Percentiles rank a stretch among this genome's conserved stretches.
These are phyloP conservation scores for Agrostemma githago DNA, from an alignment of 148 eudicot genomes.

Conservation along the genomic window DNA sequence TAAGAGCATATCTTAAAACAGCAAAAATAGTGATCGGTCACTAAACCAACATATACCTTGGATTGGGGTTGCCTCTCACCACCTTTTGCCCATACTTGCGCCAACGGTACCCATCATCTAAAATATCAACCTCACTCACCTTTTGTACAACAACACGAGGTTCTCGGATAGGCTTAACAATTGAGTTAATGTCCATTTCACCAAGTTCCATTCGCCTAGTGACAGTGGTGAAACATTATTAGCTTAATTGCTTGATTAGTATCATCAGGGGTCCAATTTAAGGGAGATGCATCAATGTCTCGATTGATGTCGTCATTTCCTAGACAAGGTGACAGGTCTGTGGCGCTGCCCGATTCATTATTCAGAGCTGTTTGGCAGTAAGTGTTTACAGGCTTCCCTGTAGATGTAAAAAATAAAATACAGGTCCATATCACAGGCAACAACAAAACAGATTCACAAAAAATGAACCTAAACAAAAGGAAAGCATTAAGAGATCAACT, in stretches of 20 bases:
- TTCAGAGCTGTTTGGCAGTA: conserved; percentile 39
- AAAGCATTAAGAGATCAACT: too few relatives aligned
- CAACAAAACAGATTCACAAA: too few relatives aligned
- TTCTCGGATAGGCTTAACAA: conserved; percentile 91
- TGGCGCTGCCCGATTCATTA: conserved; percentile 47
- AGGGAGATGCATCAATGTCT: conserved; percentile 46
- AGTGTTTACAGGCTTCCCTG: conserved; percentile 39
- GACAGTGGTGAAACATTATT: conserved; percentile 17
- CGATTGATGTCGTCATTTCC: conserved; percentile 40
- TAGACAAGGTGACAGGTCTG: conserved; percentile 56
- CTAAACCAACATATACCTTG: conserved; percentile 64
- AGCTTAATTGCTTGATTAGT: conserved; percentile 31
- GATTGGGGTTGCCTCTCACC: conserved; percentile 96
- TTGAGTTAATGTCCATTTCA: conserved; percentile 62
- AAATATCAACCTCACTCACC: conserved; percentile 89
- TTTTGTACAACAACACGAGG: conserved; percentile 97
- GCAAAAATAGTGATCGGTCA: too few relatives aligned
- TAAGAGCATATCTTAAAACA: too few relatives aligned
- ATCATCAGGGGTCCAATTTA: conserved; percentile 49
- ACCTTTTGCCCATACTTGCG: conserved; percentile 99
- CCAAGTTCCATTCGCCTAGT: conserved; percentile 77
- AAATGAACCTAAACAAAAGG: too few relatives aligned
- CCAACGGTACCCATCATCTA: conserved; percentile 97
- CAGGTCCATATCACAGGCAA: too few relatives aligned
- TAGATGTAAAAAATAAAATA: conserved; percentile 18